Conservation (phyloP, 1,284 basidiomycete species). For the Leccinum subfulvum region DNA sequence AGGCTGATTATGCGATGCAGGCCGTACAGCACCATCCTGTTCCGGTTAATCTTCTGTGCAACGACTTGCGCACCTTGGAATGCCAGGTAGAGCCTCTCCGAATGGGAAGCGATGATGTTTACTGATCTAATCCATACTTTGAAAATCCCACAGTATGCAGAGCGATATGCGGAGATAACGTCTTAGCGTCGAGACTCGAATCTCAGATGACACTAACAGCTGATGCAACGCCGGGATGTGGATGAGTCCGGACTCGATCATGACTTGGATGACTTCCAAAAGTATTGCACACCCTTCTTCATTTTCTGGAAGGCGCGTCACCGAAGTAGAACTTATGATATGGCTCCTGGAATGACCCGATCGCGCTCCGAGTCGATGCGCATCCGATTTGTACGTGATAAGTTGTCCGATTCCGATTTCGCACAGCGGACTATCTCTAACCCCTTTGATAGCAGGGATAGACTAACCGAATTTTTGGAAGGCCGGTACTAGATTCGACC, state of each 20-base stretch:
- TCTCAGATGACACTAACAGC: not conserved
- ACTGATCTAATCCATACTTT: not conserved
- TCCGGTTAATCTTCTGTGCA: slow-evolving; percentile 71
- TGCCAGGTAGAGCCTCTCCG: slow-evolving; percentile 62
- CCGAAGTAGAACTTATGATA: not conserved
- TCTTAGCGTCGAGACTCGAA: not conserved
- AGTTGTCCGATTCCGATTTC: not conserved
- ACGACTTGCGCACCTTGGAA: slow-evolving; percentile 83
- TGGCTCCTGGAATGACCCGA: not conserved
- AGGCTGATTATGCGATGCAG: not conserved
- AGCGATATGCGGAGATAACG: not conserved
- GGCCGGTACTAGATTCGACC: not conserved
- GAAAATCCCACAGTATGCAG: not conserved
- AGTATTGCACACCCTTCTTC: not conserved
- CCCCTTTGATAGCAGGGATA: not conserved
- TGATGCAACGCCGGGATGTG: not conserved
- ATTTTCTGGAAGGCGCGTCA: not conserved
- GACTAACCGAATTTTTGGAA: not conserved
- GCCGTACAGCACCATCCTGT: not conserved
- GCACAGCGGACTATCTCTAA: not conserved
- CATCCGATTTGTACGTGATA: not conserved
- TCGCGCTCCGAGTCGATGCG: not conserved
- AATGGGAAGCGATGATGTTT: not conserved
- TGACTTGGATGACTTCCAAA: not conserved
- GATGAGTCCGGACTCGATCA: not conserved